Evolutionary conservation across 164 flowering plant species (phyloP), one percentile per base, ranked within the genome.

Genomic region (Macadamia tetraphylla): DNA sequence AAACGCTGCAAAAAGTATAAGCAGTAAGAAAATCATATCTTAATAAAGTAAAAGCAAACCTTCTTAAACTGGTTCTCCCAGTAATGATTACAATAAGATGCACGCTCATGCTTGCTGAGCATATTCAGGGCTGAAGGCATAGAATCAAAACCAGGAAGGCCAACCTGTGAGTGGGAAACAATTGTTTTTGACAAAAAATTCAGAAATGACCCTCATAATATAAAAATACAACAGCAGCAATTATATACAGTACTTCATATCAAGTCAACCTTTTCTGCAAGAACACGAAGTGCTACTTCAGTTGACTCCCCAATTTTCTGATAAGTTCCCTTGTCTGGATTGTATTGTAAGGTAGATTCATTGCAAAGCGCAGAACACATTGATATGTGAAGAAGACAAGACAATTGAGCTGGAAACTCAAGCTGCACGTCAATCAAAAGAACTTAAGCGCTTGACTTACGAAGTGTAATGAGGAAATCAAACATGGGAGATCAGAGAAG

Each of bases 301-400:
- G 99, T 92, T 61, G 99, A 88, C 80, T 94, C 98, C 46, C 98
- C 99, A 77, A 94, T 94, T 71, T 94, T 94, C 69, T 90, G 98
- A 75, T 90, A 92, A 67, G 70, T 84, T 29, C 88, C 90, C 71
- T 86, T 92, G 73, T 92, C 97, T 29, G 99, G 90, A 71, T 92
- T 90, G 76, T 88, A 94, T 71, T 92, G 99, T 62, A 94, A 77
- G 23, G 78, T 76, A 65, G 99, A 94, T 74, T 90, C 99, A 79
- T 94, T 94, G 83, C 98, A 94, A 66, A 94, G 92, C 29, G 99
- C 88, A 61, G 99, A 94, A 74, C 97, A 88, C 90, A 92, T 94
- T 64, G 98, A 92, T 58, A 86, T 82, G 77, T 92, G 94, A 58
- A 90, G 92, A 81, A 94, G 96, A 69, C 96, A 86, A 69, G 96